Percentiles rank a stretch among this genome's conserved stretches.
These are phyloP conservation scores for Exophiala alcalophila DNA, from an alignment of 2,329 filamentous ascomycete species.

Conservation along the genomic window DNA sequence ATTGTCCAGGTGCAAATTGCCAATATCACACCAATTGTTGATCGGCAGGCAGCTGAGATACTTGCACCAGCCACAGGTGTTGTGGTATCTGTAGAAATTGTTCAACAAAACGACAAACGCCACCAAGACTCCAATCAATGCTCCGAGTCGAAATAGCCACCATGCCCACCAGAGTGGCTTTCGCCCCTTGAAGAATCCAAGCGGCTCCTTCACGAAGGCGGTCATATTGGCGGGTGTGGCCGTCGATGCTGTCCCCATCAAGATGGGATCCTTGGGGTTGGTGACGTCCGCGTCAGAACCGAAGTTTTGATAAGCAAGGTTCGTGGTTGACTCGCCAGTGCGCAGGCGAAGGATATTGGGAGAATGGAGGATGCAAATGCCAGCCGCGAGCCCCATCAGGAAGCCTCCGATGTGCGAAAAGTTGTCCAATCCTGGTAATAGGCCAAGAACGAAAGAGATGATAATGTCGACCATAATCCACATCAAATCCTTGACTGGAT, in stretches of 20 bases:
- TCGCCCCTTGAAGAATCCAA: constrained; percentile 84
- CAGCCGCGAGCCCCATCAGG: constrained; percentile 82
- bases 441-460: constrained; percentile 86
- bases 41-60: constrained; percentile 79
- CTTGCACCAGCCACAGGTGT: constrained; percentile 87
- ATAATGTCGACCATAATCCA: constrained; percentile 82
- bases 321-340: constrained; percentile 56
- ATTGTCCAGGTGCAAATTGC: constrained; percentile 32
- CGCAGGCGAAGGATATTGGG: constrained; percentile 74
- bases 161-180: constrained; percentile 96
- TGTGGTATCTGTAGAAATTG: constrained; percentile 82
- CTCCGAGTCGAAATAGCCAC: constrained; percentile 82
- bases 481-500: constrained; percentile 76
- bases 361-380: constrained; percentile 83
- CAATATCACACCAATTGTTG: constrained; percentile 45
- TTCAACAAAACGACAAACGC: constrained; percentile 82
- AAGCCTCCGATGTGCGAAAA: constrained; percentile 97
- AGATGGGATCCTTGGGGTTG: constrained; percentile 19
- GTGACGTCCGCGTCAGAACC: constrained; percentile 24
- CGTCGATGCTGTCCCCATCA: constrained; percentile 14
- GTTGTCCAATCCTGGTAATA: constrained; percentile 91
- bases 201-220: constrained; percentile 49
- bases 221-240: constrained; percentile 55
- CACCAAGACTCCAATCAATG: constrained; percentile 75
- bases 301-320: constrained; percentile 22